Base-by-base conservation (phyloP, 2,329 filamentous ascomycete species). In the Venturia effusa region DNA sequence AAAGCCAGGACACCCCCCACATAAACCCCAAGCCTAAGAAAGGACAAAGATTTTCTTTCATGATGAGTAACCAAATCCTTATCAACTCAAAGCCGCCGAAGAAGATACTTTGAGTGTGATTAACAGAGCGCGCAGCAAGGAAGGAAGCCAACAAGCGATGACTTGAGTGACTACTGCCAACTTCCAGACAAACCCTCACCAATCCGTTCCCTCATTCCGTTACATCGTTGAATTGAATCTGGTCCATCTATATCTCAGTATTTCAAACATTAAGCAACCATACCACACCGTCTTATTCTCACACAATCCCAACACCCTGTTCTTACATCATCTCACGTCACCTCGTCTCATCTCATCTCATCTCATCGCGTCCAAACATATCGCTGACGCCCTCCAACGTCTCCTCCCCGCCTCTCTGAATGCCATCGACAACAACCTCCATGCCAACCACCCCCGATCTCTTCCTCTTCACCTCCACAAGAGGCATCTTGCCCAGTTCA, bases 401-500 rank as follows among this genome's bases (percentile, higher is more conserved):
- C 0, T 74, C 75, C 63, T 75, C 75, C 1, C 72, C 74, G 3
- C 76, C 78, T 4, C 75, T 64, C 10, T 72, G 71, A 64, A 78
- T 74, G 0, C 51, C 51, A 15, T 34, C 61, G 11, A 48, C 70
- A 62, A 79, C 76, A 2, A 78, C 75, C 39, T 73, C 74, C 74
- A 75, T 75, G 57, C 78, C 79, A 68, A 75, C 71, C 65, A 76
- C 73, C 7, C 6, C 51, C 27, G 67, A 60, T 19, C 37, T 41
- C 55, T 41, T 62, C 51, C 54, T 37, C n/a, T 48, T 32, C 60
- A 74, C 72, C 63, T 76, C 76, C 67, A 75, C 72, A 55, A 76
- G 74, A 55, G 81, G 75, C 30, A 99, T 85, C 74, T 90, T 94
- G 32, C 94, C 94, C 79, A 94, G 89, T 76, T 99, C 94, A 8